A percentile compares a stretch with the other conserved stretches of the same genome.
Conservation (phyloP, 345 rosid species). For the Murraya koenigii region DNA sequence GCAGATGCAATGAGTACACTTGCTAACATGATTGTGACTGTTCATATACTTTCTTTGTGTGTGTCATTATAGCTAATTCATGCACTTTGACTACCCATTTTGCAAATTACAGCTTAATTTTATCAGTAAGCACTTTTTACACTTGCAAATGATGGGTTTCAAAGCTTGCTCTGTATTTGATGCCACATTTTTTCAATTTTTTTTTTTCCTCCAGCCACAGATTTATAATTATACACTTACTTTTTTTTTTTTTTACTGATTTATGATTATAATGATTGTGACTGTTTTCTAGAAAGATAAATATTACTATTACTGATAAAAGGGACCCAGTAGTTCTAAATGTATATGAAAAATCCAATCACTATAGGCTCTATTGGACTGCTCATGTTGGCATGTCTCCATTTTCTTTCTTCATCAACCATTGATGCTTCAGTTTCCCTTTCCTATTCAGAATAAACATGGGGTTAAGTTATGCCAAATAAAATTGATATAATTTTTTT, state of each 20-base stretch:
- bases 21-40: slow-evolving; percentile 31
- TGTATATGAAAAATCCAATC: slow-evolving; percentile 2
- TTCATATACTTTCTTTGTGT: slow-evolving; percentile 25
- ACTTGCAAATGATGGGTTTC: not conserved
- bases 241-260: not conserved
- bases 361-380: slow-evolving; percentile 1
- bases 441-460: not conserved
- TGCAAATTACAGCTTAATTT: slow-evolving; percentile 5
- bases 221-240: not conserved
- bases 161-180: not conserved
- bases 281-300: slow-evolving; percentile 4
- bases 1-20: slow-evolving; percentile 29
- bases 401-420: not conserved
- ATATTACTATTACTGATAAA: slow-evolving; percentile 2
- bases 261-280: too few species aligned
- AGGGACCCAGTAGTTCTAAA: slow-evolving; percentile 23
- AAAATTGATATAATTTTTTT: not conserved
- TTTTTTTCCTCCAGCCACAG: slow-evolving; percentile 9
- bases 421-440: not conserved
- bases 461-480: not conserved
- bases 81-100: slow-evolving; percentile 22
- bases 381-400: slow-evolving; percentile 19
- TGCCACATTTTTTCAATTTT: not conserved
- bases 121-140: not conserved
- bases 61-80: slow-evolving; percentile 21